A percentile compares a stretch with the other conserved stretches of the same genome.
Conservation (phyloP, 2,329 filamentous ascomycete species). For the Colletotrichum scovillei region DNA sequence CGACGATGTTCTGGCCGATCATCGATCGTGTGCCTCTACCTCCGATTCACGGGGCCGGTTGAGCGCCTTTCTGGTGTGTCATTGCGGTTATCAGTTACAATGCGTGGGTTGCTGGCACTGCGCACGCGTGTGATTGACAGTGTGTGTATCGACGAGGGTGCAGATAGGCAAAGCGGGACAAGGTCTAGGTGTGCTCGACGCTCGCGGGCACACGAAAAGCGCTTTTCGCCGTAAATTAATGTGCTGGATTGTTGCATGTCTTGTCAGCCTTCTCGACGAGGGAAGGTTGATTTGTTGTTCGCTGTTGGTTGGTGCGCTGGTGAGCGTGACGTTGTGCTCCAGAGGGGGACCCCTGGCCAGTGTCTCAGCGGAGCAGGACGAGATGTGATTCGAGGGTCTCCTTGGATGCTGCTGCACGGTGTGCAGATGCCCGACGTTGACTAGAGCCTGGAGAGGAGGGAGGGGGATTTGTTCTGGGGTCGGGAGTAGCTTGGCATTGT, state of each 20-base stretch:
- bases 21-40: constrained; percentile 19
- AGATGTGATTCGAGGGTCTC: background rate
- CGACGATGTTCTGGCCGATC: constrained; percentile 21
- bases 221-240: background rate
- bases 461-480: background rate
- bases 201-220: background rate
- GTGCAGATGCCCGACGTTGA: constrained; percentile 2
- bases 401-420: background rate
- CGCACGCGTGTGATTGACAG: background rate
- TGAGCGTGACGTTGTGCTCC: background rate
- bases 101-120: background rate
- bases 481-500: background rate
- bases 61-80: background rate
- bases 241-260: constrained; percentile 26
- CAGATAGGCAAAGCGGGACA: constrained; percentile 7
- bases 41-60: constrained; percentile 21
- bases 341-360: background rate
- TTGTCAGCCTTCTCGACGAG: constrained; percentile 36
- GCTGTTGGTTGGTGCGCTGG: constrained; percentile 22
- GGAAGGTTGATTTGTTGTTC: constrained; percentile 29
- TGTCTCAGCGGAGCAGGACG: constrained; percentile 20
- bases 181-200: constrained; percentile 1
- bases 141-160: background rate
- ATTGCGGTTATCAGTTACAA: background rate
- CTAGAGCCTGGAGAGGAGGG: background rate